Evolutionary conservation across 2,329 filamentous ascomycete genomes (phyloP), one percentile per base, ranked within the genome.

Genomic region (Botrytis cinerea): DNA sequence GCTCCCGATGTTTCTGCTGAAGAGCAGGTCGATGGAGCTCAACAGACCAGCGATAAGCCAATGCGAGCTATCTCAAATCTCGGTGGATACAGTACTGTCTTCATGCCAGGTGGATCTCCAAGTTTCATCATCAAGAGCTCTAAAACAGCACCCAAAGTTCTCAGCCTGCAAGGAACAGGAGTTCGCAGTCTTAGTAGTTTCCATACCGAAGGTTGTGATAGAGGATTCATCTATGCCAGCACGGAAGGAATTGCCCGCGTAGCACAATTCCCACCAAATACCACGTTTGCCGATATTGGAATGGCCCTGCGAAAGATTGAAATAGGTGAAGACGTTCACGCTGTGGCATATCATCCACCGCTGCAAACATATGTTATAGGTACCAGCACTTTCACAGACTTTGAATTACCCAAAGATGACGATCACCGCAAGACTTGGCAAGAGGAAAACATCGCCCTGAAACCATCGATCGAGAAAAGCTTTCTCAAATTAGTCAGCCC

Each of bases 371-470:
- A 97, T 79, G 89, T 94, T 2, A 84, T 95, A 25, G 93, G 90
- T 6, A 95, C 93, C 73, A 92, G 90, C 75, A 84, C 85, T 12
- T 80, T 82, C 40, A 89, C 91, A 67, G 89, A 90, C 4, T 98
- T 97, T 80, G 92, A 94, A 81, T 87, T 98, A 35, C 93, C 94
- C 1, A 93, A 93, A 71, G 94, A 97, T 77, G 95, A 95, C 76
- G 91, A 97, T 74, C 93, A 97, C 77, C 87, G 88, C 75, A 86
- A 88, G 51, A 93, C 96, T 75, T 95, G 94, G 89, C 88, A 91
- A 35, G 89, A 89, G 75, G 95, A 97, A 82, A 86, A 89, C 81
- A 83, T 86, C 71, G 73, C 79, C 0, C 87, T 90, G 78, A 87
- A 87, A 69, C 96, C 96, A 0, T 88, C 88, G 74, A 87, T 91